Base-by-base conservation (phyloP, 2,329 filamentous ascomycete genomes). In the Cladorrhinum sp. region DNA sequence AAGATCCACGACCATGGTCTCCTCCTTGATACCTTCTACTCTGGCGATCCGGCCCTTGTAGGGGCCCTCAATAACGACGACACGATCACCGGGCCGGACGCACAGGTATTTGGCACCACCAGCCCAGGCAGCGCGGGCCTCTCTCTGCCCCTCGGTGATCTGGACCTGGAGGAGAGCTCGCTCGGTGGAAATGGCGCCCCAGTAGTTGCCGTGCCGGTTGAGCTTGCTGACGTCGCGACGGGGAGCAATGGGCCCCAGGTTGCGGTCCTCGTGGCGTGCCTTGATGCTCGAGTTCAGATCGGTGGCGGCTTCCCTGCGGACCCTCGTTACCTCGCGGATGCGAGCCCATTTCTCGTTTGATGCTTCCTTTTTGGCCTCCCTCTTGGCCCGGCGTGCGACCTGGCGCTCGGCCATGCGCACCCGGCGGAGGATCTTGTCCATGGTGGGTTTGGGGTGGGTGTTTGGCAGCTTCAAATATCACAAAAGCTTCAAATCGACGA, bases 21-120 rank as follows among this genome's bases (percentile, higher is more conserved):
- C 74, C 3, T 71, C 64, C 65, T 85, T 76, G 51, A 96, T 78
- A 1, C 78, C 73, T 62, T 73, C 74, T 50, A 98, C 84, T n/a
- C 78, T 77, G 55, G 91, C 90, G 75, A 99, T 95, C 77, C 88
- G 91, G 69, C 92, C 92, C 77, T 87, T 89, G 70, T 95, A 90
- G 36, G 82, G 83, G 8, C 94, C 93, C 63, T 88, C 85, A 58
- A 92, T 77, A 61, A 98, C 77, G 57, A 94, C 90, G 30, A 97
- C 92, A 62, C 95, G 84, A 75, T 98, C 95, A 6, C 87, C 86
- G 3, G 76, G 71, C 23, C 81, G 83, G 61, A 93, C 77, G 66
- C 86, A 88, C 63, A 90, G 79, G 73, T 82, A 81, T 66, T 78
- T 78, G 30, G 74, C 66, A 36, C 80, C 80, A 50, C 84, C 82